A percentile compares a stretch with the other conserved stretches of the same genome.
phyloP scores from a whole-genome alignment of 2,329 filamentous ascomycete species.

The Periconia digitata region DNA sequence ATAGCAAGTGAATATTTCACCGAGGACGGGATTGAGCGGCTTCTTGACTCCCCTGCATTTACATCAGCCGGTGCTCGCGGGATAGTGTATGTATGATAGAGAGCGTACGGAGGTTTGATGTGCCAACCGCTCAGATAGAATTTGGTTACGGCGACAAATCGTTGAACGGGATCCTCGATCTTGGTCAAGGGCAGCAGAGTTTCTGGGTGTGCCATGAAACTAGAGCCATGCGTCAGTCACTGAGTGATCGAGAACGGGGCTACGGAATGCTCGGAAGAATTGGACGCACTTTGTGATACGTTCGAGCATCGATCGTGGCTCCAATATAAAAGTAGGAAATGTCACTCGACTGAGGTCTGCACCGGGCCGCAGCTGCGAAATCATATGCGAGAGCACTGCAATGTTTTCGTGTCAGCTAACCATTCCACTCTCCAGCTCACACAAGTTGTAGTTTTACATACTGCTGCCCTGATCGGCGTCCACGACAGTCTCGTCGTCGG shows the following conservation, averaged over 20 bases:
- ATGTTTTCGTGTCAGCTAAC: slow-evolving; percentile 16
- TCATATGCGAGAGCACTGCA: slow-evolving; percentile 91
- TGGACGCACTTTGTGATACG: slow-evolving; percentile 88
- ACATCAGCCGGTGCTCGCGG: slow-evolving; percentile 26
- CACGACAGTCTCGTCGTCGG: slow-evolving; percentile 74
- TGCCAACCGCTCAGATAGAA: slow-evolving; percentile 99
- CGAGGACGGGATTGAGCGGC: slow-evolving; percentile 92
- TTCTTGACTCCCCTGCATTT: slow-evolving; percentile 87
- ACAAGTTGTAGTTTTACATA: slow-evolving; percentile 48
- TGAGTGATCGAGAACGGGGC: no score
- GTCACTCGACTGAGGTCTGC: slow-evolving; percentile 94
- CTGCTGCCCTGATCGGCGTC: slow-evolving; percentile 94
- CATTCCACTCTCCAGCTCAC: not conserved
- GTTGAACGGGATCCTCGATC: slow-evolving; percentile 83
- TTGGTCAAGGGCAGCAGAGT: slow-evolving; percentile 84
- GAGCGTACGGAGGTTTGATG: slow-evolving; percentile 87
- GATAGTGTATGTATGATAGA: not conserved
- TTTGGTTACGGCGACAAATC: slow-evolving; percentile 94
- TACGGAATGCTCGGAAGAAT: no score
- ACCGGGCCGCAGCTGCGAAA: slow-evolving; percentile 92
- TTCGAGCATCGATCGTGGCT: slow-evolving; percentile 96
- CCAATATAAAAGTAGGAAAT: slow-evolving; percentile 94
- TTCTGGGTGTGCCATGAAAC: slow-evolving; percentile 99
- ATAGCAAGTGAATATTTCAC: slow-evolving; percentile 92
- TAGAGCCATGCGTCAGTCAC: slow-evolving; percentile 44